Conservation (phyloP, 1,139 yeast genomes). For the Suhomyces coccinellae region DNA sequence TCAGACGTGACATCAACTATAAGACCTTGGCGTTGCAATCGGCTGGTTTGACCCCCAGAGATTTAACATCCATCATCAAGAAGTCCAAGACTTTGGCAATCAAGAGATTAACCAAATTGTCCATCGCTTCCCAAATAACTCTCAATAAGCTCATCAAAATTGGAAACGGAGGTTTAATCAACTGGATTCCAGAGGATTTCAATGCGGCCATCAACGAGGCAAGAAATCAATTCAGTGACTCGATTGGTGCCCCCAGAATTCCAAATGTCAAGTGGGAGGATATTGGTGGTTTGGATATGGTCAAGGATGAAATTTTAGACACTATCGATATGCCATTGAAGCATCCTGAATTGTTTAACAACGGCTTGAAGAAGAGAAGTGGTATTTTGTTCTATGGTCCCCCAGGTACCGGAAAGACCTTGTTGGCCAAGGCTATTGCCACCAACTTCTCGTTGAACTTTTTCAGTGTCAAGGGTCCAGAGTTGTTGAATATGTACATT, state of each 20-base stretch:
- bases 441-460: slow-evolving; percentile 91
- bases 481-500: slow-evolving; percentile 91
- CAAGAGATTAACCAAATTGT: slow-evolving; percentile 43
- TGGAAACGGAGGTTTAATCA: slow-evolving; percentile 56
- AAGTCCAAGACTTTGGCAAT: slow-evolving; percentile 62
- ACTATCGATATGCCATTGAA: slow-evolving; percentile 95
- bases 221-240: slow-evolving; percentile 83
- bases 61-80: slow-evolving; percentile 68
- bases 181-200: slow-evolving; percentile 64
- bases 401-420: slow-evolving; percentile 96
- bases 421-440: slow-evolving; percentile 94
- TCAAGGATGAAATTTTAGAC: slow-evolving; percentile 89
- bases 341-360: slow-evolving; percentile 83
- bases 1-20: slow-evolving; percentile 57
- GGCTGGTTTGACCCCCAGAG: slow-evolving; percentile 91
- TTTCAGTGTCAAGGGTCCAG: slow-evolving; percentile 96
- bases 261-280: slow-evolving; percentile 96
- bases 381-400: slow-evolving; percentile 96
- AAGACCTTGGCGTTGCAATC: slow-evolving; percentile 74
- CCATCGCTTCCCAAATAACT: slow-evolving; percentile 17
- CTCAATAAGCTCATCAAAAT: slow-evolving; percentile 32
- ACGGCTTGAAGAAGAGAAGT: slow-evolving; percentile 89
- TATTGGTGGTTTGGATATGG: slow-evolving; percentile 86
- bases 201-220: slow-evolving; percentile 77
- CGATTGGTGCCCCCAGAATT: slow-evolving; percentile 95